Conservation (phyloP, 192 early-diverging fungal genomes). For the Irineochytrium annulatum region DNA sequence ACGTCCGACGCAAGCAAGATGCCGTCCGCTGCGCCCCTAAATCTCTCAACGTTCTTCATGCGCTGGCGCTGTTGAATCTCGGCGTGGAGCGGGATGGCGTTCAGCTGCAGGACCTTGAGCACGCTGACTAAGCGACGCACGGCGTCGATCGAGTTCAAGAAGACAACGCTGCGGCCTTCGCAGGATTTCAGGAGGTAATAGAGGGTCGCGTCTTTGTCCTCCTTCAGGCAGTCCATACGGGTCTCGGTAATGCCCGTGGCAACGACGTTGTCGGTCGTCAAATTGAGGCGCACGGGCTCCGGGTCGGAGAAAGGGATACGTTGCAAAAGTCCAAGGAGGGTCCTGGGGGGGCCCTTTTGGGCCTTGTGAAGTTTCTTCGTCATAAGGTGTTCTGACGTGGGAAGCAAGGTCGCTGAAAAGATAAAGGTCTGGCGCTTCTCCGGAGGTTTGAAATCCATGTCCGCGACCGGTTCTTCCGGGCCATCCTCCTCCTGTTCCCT, state of each 20-base stretch:
- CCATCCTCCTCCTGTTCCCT: background rate
- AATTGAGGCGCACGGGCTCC: slow-evolving; percentile 72
- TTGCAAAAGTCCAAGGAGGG: slow-evolving; percentile 55
- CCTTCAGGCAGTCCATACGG: slow-evolving; percentile 78
- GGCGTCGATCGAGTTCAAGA: slow-evolving; percentile 93
- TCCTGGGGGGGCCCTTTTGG: background rate
- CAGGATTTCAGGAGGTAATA: slow-evolving; percentile 87
- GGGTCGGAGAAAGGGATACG: slow-evolving; percentile 73
- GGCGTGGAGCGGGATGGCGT: slow-evolving; percentile 82
- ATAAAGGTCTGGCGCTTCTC: slow-evolving; percentile 88
- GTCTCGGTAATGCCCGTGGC: slow-evolving; percentile 72
- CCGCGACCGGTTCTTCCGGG: background rate
- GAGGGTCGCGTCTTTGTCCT: slow-evolving; percentile 67
- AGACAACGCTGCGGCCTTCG: slow-evolving; percentile 85
- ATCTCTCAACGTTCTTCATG: slow-evolving; percentile 80
- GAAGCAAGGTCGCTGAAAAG: slow-evolving; percentile 98
- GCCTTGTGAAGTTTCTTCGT: slow-evolving; percentile 19
- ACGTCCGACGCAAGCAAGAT: slow-evolving; percentile 93
- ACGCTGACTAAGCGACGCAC: slow-evolving; percentile 85
- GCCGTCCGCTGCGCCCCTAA: background rate
- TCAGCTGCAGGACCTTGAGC: slow-evolving; percentile 66
- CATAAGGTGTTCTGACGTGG: too few relatives aligned
- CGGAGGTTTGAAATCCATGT: too few relatives aligned
- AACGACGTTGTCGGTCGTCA: slow-evolving; percentile 61
- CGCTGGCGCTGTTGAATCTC: slow-evolving; percentile 96